Conservation (phyloP, 441 rosid species). For the Erodium trifolium region DNA sequence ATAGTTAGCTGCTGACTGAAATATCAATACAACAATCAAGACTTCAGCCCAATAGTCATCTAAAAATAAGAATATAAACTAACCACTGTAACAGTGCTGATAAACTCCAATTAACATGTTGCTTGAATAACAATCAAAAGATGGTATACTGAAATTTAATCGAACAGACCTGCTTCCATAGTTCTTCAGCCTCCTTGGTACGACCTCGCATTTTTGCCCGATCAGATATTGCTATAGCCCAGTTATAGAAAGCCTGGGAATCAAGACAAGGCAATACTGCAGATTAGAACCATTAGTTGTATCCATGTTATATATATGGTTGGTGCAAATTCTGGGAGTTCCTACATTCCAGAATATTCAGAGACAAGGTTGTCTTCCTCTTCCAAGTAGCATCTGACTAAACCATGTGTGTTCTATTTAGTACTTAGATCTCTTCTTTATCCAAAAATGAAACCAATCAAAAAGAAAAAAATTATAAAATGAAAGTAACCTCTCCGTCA, state of each 20-base stretch:
- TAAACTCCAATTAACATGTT: not conserved
- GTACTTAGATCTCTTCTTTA: not conserved
- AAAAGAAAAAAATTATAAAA: not conserved
- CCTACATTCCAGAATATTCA: not conserved
- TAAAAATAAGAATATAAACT: not conserved
- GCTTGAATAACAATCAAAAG: constrained; percentile 6
- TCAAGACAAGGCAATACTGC: not conserved
- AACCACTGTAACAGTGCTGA: not conserved
- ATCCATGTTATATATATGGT: not conserved
- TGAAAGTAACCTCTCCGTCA: not conserved
- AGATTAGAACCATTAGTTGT: not conserved
- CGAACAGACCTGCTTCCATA: constrained; percentile 74
- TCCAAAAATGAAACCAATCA: not conserved
- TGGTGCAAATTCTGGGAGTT: not conserved
- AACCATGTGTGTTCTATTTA: not conserved
- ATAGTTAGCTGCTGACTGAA: constrained; percentile 87
- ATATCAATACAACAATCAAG: constrained; percentile 19
- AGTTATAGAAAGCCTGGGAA: constrained; percentile 88
- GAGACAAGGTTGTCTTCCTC: not conserved
- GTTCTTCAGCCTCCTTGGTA: constrained; percentile 96
- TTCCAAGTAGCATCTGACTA: constrained; percentile 7
- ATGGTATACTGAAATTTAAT: constrained; percentile 13
- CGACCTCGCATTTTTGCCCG: constrained; percentile 98
- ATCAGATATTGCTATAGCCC: constrained; percentile 99
- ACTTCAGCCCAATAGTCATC: constrained; percentile 9